Conservation (phyloP, 306 rosid species). For the Pterocarpus macrocarpus region DNA sequence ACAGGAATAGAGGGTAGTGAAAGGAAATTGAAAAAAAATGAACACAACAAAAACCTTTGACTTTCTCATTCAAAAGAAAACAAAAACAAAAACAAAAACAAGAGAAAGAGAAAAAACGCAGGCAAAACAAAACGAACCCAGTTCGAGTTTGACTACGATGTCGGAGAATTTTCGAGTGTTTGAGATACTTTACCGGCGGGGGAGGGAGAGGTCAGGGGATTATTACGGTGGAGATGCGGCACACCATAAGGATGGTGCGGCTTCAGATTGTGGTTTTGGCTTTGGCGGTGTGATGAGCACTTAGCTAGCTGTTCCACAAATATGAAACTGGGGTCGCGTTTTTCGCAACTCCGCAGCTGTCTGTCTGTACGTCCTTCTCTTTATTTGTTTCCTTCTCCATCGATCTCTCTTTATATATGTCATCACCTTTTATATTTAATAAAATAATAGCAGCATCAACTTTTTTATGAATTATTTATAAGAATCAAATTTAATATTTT, state of each 20-base stretch:
- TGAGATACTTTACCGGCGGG: slow-evolving; percentile 1
- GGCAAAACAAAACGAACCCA: slow-evolving; percentile 17
- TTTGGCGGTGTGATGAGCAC: neutral
- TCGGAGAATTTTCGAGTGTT: neutral
- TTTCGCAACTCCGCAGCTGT: neutral
- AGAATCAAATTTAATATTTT: too few relatives aligned
- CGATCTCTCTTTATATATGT: neutral
- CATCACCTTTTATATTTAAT: neutral
- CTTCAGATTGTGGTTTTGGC: neutral
- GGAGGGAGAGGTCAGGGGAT: neutral
- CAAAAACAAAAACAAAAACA: neutral
- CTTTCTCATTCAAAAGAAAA: slow-evolving; percentile 12
- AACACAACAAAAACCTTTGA: slow-evolving; percentile 37
- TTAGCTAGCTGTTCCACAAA: neutral
- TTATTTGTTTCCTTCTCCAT: neutral
- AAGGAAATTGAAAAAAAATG: neutral
- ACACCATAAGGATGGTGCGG: slow-evolving; percentile 5
- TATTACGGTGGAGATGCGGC: neutral
- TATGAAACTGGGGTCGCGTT: neutral
- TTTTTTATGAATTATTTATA: too few relatives aligned
- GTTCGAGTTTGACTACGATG: slow-evolving; percentile 4
- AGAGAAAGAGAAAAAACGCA: neutral
- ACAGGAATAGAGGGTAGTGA: neutral
- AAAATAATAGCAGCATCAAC: too few relatives aligned
- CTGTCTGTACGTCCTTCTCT: neutral